phyloP scores from a whole-genome alignment of 148 eudicot genomes.

The Arctostaphylos glauca region DNA sequence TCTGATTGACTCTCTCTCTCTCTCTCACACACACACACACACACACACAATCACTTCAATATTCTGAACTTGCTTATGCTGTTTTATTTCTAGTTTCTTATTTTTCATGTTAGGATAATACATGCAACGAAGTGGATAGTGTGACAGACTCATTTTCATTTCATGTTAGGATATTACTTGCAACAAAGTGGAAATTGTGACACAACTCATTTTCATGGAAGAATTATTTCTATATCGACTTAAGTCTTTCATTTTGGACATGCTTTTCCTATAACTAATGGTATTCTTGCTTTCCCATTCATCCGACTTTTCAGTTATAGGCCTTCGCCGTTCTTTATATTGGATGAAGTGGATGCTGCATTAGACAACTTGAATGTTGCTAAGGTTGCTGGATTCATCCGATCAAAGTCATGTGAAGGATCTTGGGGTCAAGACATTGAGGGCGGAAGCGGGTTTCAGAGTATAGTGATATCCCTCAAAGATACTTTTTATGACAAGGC shows the following conservation, averaged over 20 bases:
- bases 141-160: too few relatives aligned
- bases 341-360: constrained; percentile 99
- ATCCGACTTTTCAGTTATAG: constrained; percentile 46
- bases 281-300: neutral
- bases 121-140: too few relatives aligned
- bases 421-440: constrained; percentile 48
- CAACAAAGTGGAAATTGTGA: neutral
- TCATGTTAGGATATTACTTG: neutral
- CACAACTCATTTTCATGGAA: neutral
- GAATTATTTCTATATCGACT: neutral
- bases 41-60: neutral
- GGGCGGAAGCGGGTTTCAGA: constrained; percentile 81
- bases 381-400: constrained; percentile 93
- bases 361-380: constrained; percentile 93
- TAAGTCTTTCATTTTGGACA: neutral
- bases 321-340: constrained; percentile 95
- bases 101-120: too few relatives aligned
- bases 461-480: constrained; percentile 96
- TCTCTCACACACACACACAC: neutral
- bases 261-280: constrained; percentile 12
- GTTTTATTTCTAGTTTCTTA: neutral
- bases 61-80: neutral
- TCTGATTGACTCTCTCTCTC: neutral
- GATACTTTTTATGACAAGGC: constrained; percentile 98
- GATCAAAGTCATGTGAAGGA: constrained; percentile 86